A percentile compares a stretch with the other conserved stretches of the same genome.
Evolutionary conservation across 345 rosid genomes (phyloP).

Genomic region (Lepidium didymum): DNA sequence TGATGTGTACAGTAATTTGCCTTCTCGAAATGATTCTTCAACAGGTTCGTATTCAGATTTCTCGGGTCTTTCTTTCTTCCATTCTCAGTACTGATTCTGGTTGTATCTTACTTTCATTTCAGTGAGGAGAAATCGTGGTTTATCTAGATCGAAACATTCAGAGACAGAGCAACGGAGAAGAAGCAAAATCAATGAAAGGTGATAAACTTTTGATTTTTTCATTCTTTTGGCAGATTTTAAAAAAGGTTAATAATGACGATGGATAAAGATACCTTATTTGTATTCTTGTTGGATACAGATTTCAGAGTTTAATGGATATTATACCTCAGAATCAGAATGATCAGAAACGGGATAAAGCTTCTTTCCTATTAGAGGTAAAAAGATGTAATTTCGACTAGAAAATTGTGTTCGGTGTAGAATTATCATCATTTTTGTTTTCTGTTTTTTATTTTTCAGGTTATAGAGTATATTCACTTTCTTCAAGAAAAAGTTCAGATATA

Average conservation of each 20-base stretch:
- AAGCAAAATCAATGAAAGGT: conserved; percentile 87
- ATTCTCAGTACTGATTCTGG: background rate
- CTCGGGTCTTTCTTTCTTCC: background rate
- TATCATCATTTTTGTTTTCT: background rate
- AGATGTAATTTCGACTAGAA: background rate
- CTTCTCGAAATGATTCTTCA: conserved; percentile 30
- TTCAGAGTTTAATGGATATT: conserved; percentile 71
- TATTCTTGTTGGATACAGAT: conserved; percentile 36
- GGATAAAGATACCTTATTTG: background rate
- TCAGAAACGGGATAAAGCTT: conserved; percentile 83
- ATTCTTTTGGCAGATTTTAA: background rate
- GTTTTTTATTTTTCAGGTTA: conserved; percentile 37
- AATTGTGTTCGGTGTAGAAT: background rate
- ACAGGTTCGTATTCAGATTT: conserved; percentile 27
- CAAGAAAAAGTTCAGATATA: conserved; percentile 64
- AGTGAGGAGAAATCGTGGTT: conserved; percentile 40
- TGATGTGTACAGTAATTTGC: conserved; percentile 39
- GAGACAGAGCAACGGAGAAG: conserved; percentile 88
- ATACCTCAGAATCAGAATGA: conserved; percentile 75
- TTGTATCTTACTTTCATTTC: background rate
- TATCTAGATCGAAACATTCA: conserved; percentile 64
- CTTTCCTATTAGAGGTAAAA: conserved; percentile 70
- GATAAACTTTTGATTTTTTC: background rate
- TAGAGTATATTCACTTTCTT: conserved; percentile 72
- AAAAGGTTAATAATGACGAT: background rate